phyloP scores from a whole-genome alignment of 805 yeast species.

The Wickerhamiella vanderwaltii region DNA sequence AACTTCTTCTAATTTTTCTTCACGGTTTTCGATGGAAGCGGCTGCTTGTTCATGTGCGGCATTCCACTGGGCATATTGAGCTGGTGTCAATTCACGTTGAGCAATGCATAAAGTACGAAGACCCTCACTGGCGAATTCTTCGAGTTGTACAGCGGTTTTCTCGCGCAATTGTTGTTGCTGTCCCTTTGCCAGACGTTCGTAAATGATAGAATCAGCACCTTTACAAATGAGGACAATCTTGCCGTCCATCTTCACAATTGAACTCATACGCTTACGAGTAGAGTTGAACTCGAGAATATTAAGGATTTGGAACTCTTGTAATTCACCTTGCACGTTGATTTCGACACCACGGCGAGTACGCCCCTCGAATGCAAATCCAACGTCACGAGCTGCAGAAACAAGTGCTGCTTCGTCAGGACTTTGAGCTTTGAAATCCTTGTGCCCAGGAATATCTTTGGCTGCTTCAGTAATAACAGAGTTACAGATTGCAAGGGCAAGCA shows the following conservation, averaged over 20 bases:
- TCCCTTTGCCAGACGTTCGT: conserved; percentile 34
- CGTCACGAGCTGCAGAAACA: conserved; percentile 64
- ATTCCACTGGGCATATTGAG: conserved; percentile 43
- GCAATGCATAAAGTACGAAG: conserved; percentile 70
- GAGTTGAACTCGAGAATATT: conserved; percentile 60
- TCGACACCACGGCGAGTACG: conserved; percentile 42
- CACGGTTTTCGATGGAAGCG: conserved; percentile 48
- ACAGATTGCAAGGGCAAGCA: conserved; percentile 62
- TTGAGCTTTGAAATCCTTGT: conserved; percentile 59
- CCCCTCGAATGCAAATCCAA: conserved; percentile 55
- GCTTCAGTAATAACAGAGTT: conserved; percentile 67
- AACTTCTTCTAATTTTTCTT: conserved; percentile 43
- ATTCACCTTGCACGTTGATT: conserved; percentile 37
- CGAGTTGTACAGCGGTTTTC: conserved; percentile 58
- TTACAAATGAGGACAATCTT: conserved; percentile 45
- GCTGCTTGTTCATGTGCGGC: conserved; percentile 45
- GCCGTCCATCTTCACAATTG: conserved; percentile 38
- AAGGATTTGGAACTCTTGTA: conserved; percentile 39
- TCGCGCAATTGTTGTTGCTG: conserved; percentile 37
- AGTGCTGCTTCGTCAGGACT: conserved; percentile 80
- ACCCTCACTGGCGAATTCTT: conserved; percentile 69
- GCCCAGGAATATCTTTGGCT: conserved; percentile 25
- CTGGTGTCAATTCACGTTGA: conserved; percentile 38
- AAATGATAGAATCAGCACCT: conserved; percentile 76
- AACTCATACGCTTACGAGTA: conserved; percentile 69